These are phyloP conservation scores for Adenanthera pavonina DNA, from an alignment of 306 rosid species.

Conservation along the genomic window DNA sequence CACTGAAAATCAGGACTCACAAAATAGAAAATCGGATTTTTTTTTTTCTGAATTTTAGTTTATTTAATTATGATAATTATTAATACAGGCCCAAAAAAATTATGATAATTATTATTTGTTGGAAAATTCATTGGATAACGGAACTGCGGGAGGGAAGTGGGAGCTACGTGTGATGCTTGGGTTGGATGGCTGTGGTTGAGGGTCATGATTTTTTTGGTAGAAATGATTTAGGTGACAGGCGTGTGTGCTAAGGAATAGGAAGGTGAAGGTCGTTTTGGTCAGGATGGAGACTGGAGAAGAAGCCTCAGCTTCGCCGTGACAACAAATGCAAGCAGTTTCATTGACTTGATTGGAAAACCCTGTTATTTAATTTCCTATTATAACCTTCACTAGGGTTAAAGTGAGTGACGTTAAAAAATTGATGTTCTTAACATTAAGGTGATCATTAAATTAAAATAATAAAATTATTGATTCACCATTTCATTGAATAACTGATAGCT, in stretches of 20 bases:
- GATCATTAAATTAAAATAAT: not conserved
- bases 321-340: conserved; percentile 76
- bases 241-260: conserved; percentile 28
- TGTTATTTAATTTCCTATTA: not conserved
- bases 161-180: conserved; percentile 37
- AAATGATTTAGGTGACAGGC: conserved; percentile 38
- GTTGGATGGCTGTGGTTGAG: conserved; percentile 24
- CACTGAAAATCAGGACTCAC: conserved; percentile 17
- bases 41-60: too few relatives aligned
- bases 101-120: not conserved
- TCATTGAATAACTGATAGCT: too few relatives aligned
- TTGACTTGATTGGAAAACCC: conserved; percentile 60
- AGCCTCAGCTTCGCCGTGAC: conserved; percentile 64
- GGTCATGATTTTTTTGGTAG: not conserved
- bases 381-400: not conserved
- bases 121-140: conserved; percentile 13
- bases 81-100: not conserved
- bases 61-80: not conserved
- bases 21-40: not conserved
- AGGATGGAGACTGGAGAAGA: not conserved
- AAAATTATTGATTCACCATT: not conserved
- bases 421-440: not conserved
- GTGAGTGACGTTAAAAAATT: not conserved
- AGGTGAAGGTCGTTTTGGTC: conserved; percentile 25
- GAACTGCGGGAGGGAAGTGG: conserved; percentile 42